phyloP scores from a whole-genome alignment of 176 grass and related monocot genomes.

The Oryza glumipatula region DNA sequence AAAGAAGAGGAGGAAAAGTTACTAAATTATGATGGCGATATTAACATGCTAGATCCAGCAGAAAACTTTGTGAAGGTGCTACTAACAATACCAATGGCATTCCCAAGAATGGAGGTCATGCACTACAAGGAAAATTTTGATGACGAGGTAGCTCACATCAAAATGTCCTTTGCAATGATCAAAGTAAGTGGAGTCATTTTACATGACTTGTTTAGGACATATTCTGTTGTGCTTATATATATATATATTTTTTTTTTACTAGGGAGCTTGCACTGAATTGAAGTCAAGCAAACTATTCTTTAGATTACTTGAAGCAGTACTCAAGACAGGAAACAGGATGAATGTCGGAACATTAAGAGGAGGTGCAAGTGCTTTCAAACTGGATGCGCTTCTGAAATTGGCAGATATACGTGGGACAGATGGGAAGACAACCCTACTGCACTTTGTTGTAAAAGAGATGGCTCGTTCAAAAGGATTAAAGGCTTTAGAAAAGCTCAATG shows the following conservation, averaged over 20 bases:
- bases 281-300: slow-evolving; percentile 79
- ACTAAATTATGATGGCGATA: slow-evolving; percentile 46
- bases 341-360: slow-evolving; percentile 90
- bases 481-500: slow-evolving; percentile 4
- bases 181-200: slow-evolving; percentile 54
- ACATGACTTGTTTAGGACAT: not conserved
- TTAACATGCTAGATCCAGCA: slow-evolving; percentile 69
- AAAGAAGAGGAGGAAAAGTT: slow-evolving; percentile 80
- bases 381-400: slow-evolving; percentile 78
- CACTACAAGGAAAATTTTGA: slow-evolving; percentile 83
- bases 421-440: slow-evolving; percentile 86
- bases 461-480: slow-evolving; percentile 57
- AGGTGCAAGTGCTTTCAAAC: slow-evolving; percentile 78
- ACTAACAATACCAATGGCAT: slow-evolving; percentile 74
- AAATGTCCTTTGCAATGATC: slow-evolving; percentile 70
- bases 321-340: slow-evolving; percentile 95
- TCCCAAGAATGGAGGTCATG: slow-evolving; percentile 77
- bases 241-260: slow-evolving; percentile 4
- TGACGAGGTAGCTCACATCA: slow-evolving; percentile 82
- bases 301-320: slow-evolving; percentile 90
- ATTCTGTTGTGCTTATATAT: slow-evolving; percentile 4
- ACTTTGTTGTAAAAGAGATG: slow-evolving; percentile 90
- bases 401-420: slow-evolving; percentile 83
- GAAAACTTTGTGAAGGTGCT: slow-evolving; percentile 84
- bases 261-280: slow-evolving; percentile 82